phyloP scores from a whole-genome alignment of 768 basidiomycete species.

The Sarcodon sp. region DNA sequence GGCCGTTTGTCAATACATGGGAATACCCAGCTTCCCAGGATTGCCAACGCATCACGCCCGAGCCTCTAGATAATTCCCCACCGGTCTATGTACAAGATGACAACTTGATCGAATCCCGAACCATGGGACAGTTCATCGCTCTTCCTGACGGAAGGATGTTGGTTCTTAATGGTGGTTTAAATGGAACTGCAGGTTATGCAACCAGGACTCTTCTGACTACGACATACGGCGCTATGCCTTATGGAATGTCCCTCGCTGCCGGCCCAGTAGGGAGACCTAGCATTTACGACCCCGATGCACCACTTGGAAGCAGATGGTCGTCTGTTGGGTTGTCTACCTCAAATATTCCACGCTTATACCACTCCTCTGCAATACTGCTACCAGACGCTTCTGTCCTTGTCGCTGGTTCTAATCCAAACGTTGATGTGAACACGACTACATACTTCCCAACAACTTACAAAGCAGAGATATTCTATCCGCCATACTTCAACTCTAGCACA shows the following conservation, averaged over 20 bases:
- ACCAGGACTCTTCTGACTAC: conserved; percentile 22
- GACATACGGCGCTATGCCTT: conserved; percentile 44
- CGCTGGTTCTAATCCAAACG: conserved; percentile 89
- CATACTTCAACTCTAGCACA: conserved; percentile 59
- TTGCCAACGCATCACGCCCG: conserved; percentile 80
- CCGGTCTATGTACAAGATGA: conserved; percentile 62
- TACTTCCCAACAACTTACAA: conserved; percentile 67
- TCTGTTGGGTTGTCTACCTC: conserved; percentile 50
- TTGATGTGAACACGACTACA: conserved; percentile 58
- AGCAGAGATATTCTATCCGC: conserved; percentile 85
- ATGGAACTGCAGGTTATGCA: conserved; percentile 86
- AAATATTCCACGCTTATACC: conserved; percentile 73
- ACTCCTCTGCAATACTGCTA: conserved; percentile 83
- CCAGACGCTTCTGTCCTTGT: conserved; percentile 79
- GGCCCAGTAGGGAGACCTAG: conserved; percentile 73
- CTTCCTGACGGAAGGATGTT: conserved; percentile 72
- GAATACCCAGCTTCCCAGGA: conserved; percentile 53
- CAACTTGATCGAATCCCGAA: conserved; percentile 59
- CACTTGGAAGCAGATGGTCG: conserved; percentile 65
- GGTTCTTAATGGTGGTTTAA: conserved; percentile 69
- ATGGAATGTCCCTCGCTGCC: conserved; percentile 60
- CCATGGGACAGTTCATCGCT: conserved; percentile 88
- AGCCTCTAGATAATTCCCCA: conserved; percentile 54
- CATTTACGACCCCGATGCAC: conserved; percentile 68
- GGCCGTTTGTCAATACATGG: conserved; percentile 65